Evolutionary conservation across 2,329 filamentous ascomycete genomes (phyloP).

Genomic region (Cordyceps tenuipes): DNA sequence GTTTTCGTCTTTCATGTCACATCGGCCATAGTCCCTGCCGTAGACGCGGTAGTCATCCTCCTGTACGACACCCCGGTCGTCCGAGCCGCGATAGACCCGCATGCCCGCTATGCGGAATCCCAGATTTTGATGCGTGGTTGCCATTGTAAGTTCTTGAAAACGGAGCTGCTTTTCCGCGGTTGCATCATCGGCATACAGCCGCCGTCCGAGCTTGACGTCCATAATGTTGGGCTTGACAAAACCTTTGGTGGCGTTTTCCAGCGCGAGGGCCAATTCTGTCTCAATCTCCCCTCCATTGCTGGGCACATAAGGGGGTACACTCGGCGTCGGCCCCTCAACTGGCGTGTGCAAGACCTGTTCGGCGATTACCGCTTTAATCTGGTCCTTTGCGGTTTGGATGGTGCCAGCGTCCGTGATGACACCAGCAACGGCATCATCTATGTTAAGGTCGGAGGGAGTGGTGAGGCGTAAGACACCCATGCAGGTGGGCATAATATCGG

Average conservation of each 20-base stretch:
- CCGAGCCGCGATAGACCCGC: slow-evolving; percentile 51
- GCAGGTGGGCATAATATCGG: slow-evolving; percentile 74
- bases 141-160: slow-evolving; percentile 49
- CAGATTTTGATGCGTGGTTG: slow-evolving; percentile 51
- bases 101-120: slow-evolving; percentile 60
- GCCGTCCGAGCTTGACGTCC: slow-evolving; percentile 82
- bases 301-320: slow-evolving; percentile 31
- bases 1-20: slow-evolving; percentile 43
- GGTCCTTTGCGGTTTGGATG: slow-evolving; percentile 25
- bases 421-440: slow-evolving; percentile 40
- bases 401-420: slow-evolving; percentile 31
- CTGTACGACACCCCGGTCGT: slow-evolving; percentile 42
- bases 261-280: slow-evolving; percentile 71
- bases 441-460: slow-evolving; percentile 38
- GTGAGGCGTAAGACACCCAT: slow-evolving; percentile 72
- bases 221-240: slow-evolving; percentile 83
- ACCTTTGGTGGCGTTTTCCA: slow-evolving; percentile 75
- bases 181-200: slow-evolving; percentile 75
- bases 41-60: slow-evolving; percentile 51
- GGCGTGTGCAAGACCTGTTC: slow-evolving; percentile 23
- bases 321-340: slow-evolving; percentile 8
- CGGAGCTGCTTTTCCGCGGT: slow-evolving; percentile 49
- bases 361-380: slow-evolving; percentile 25
- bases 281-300: slow-evolving; percentile 51
- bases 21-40: slow-evolving; percentile 54